Percentiles rank a stretch among this genome's conserved stretches.
phyloP scores from a whole-genome alignment of 805 yeast genomes.

The Yarrowia osloensis region DNA sequence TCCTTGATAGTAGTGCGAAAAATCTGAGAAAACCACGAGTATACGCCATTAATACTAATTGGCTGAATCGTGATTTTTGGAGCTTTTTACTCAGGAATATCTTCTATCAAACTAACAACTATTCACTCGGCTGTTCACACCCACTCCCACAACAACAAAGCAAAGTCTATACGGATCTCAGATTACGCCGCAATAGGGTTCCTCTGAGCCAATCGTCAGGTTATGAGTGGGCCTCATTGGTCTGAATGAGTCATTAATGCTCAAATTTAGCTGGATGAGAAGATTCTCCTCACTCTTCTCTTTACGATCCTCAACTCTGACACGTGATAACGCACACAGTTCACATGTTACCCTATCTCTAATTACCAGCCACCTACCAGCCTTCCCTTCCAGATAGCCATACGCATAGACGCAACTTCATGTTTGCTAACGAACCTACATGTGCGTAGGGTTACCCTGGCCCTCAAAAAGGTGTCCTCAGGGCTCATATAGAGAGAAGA shows the following conservation, averaged over 20 bases:
- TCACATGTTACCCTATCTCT: conserved; percentile 12
- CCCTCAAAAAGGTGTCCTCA: not conserved
- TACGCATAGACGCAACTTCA: conserved; percentile 19
- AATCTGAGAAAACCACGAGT: too few relatives aligned
- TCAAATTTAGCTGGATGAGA: too few relatives aligned
- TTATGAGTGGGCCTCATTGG: too few relatives aligned
- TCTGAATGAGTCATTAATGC: too few relatives aligned
- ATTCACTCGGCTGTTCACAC: too few relatives aligned
- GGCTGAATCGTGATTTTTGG: too few relatives aligned
- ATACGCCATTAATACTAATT: too few relatives aligned
- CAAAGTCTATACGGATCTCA: conserved; percentile 22
- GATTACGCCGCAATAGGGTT: not conserved
- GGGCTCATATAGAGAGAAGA: not conserved
- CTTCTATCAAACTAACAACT: too few relatives aligned
- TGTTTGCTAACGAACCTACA: conserved; percentile 15
- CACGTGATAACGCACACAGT: not conserved
- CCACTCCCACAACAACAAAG: not conserved
- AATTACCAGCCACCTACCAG: not conserved
- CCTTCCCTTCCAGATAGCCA: not conserved
- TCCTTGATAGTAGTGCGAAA: too few relatives aligned
- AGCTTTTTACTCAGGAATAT: too few relatives aligned
- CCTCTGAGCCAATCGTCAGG: not conserved
- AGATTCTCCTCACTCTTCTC: too few relatives aligned
- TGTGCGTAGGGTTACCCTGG: not conserved
- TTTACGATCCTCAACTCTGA: too few relatives aligned